A percentile compares a stretch with the other conserved stretches of the same genome.
phyloP scores from a whole-genome alignment of 208 protist species.

The Lotmaria passim region DNA sequence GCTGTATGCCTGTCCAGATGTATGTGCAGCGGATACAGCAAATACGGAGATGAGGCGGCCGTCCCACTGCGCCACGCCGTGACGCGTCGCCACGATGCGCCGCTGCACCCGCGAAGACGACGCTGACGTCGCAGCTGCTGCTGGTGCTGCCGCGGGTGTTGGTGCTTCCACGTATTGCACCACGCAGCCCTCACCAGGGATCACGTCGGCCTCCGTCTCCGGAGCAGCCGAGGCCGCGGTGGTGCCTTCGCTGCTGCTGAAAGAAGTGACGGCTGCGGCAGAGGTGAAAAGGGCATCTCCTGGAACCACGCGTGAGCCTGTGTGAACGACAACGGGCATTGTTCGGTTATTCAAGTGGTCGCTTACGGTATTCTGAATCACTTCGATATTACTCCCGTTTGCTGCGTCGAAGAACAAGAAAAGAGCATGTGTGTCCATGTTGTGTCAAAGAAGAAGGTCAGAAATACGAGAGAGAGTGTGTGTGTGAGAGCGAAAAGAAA shows the following conservation, averaged over 20 bases:
- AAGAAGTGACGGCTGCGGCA: background rate
- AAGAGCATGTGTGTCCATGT: no score
- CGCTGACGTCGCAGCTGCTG: no score
- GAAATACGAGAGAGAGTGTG: no score
- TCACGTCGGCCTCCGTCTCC: conserved; percentile 23
- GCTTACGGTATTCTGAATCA: no score
- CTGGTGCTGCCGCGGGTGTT: background rate
- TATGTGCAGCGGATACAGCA: conserved; percentile 1
- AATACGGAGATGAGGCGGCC: conserved; percentile 60
- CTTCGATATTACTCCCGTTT: no score
- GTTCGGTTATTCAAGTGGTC: background rate
- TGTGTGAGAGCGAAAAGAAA: no score
- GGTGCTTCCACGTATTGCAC: conserved; percentile 35
- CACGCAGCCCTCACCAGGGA: conserved; percentile 65
- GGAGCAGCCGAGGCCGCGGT: background rate
- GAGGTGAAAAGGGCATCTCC: conserved; percentile 60
- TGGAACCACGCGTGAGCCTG: conserved; percentile 43
- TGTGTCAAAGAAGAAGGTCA: no score
- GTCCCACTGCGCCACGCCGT: conserved; percentile 81
- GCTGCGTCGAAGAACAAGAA: no score
- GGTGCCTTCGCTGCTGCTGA: background rate
- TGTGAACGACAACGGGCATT: conserved; percentile 38
- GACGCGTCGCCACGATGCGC: conserved; percentile 45
- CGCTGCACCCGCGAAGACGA: conserved; percentile 28
- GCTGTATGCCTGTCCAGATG: background rate